Evolutionary conservation across 805 yeast species (phyloP).

Genomic region (Candida michaelii): DNA sequence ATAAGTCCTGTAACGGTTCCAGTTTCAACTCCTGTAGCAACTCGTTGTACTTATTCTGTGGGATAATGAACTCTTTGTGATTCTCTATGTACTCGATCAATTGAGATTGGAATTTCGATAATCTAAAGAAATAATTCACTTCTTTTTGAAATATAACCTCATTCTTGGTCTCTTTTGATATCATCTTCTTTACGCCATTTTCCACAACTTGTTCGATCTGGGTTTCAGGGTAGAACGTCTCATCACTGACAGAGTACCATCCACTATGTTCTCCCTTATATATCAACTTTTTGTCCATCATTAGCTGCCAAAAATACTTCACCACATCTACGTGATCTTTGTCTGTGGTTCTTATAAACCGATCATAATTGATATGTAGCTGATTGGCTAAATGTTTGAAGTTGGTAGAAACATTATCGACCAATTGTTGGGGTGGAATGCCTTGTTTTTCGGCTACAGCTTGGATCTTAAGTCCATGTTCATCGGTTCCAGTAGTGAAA

Average conservation of each 20-base stretch:
- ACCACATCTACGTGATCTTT: constrained; percentile 71
- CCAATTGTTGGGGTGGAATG: constrained; percentile 60
- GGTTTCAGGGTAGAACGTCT: constrained; percentile 84
- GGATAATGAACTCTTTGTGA: constrained; percentile 64
- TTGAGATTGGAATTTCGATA: constrained; percentile 57
- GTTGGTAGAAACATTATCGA: constrained; percentile 63
- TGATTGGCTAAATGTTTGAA: constrained; percentile 64
- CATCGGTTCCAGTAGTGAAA: constrained; percentile 93
- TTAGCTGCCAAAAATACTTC: constrained; percentile 63
- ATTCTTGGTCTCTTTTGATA: constrained; percentile 68
- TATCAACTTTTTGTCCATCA: constrained; percentile 61
- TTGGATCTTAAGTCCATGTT: constrained; percentile 92
- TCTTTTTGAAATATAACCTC: constrained; percentile 77
- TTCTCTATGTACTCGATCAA: constrained; percentile 50
- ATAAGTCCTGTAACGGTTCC: constrained; percentile 58
- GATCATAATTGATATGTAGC: constrained; percentile 58
- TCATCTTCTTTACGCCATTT: constrained; percentile 33
- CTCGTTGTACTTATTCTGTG: constrained; percentile 53
- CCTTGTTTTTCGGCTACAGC: constrained; percentile 65
- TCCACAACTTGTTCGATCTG: constrained; percentile 52
- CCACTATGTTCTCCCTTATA: constrained; percentile 86
- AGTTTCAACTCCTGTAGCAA: constrained; percentile 58
- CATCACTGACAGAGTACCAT: constrained; percentile 95
- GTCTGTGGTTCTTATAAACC: constrained; percentile 92
- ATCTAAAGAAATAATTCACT: constrained; percentile 80